Evolutionary conservation across 768 basidiomycete species (phyloP).

Genomic region (Dioszegia crocea): DNA sequence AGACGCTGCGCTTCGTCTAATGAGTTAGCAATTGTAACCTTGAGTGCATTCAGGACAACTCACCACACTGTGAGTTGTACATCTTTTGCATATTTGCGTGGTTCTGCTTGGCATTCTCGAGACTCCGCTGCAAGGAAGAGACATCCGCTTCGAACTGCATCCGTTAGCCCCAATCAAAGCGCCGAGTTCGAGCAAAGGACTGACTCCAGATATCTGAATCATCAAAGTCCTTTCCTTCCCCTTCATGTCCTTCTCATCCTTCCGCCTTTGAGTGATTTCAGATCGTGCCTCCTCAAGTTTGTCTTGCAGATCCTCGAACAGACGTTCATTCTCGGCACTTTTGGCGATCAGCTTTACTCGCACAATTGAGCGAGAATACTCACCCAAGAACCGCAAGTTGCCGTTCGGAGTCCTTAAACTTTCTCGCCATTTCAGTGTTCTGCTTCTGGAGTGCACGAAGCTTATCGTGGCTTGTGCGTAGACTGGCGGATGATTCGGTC

Average conservation of each 20-base stretch:
- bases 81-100: constrained; percentile 77
- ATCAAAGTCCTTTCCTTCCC: constrained; percentile 65
- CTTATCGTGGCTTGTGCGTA: constrained; percentile 64
- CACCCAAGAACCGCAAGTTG: constrained; percentile 56
- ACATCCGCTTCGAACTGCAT: constrained; percentile 65
- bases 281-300: constrained; percentile 70
- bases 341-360: constrained; percentile 3
- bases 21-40: constrained; percentile 7
- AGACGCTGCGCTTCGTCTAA: constrained; percentile 73
- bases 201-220: constrained; percentile 32
- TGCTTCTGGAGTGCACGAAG: constrained; percentile 68
- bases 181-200: constrained; percentile 58
- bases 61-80: constrained; percentile 82
- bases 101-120: constrained; percentile 68
- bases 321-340: constrained; percentile 64
- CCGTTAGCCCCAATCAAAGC: constrained; percentile 53
- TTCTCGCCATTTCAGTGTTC: constrained; percentile 70
- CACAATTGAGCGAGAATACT: not conserved
- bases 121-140: constrained; percentile 64
- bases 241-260: constrained; percentile 88
- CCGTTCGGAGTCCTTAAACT: constrained; percentile 69
- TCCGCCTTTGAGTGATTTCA: constrained; percentile 73
- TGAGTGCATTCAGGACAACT: constrained; percentile 40
- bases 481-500: constrained; percentile 60
- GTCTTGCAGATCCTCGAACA: constrained; percentile 73